Base-by-base conservation (phyloP, 108 stramenopile genomes). In the Licmophora abbreviata region DNA sequence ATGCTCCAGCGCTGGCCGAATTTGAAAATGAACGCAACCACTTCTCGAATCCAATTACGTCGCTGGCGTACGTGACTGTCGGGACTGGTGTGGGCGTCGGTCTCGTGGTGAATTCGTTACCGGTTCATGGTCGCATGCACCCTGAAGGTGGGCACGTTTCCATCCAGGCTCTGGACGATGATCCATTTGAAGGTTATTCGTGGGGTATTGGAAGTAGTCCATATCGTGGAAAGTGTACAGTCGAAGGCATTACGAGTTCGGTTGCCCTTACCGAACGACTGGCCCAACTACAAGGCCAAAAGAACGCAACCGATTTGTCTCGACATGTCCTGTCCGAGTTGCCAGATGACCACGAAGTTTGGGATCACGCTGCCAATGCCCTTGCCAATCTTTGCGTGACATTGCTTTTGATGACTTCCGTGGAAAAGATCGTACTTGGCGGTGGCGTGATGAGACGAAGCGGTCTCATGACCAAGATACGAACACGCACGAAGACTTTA, bases 51-150 rank as follows among this genome's bases (percentile, higher is more conserved):
- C 54, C 44, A 28, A 22, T 48, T 7, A n/a, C 33, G 17, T 46
- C 32, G 1, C 26, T 46, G 11, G 42, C 54, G 27, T 23, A 98
- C 73, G 64, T 95, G 23, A 96, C 97, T 6, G 73, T 95, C 4
- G 97, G 97, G 7, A 98, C 97, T 7, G 97, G 97, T 22, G 75
- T 96, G 0, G 97, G 97, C 2, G 97, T 98, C 9, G 97, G 97
- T 0, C 68, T 98, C 38, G 78, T 95, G 20, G 51, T 98, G 9
- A 86, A 96, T 61, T 70, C 73, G 24, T 30, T 61, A 36, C 62
- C 88, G 4, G 87, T 98, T 0, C 92, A 95, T 48, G 97, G 97
- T 15, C 66, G 90, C 4, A 66, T 97, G 66, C 96, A 97, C 73
- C 96, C 96, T 6, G 95, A 97, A 63, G 96, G 86, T 11, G 91